A percentile compares a stretch with the other conserved stretches of the same genome.
phyloP scores from a whole-genome alignment of 805 yeast genomes.

The Saccharomycopsis lassenensis region DNA sequence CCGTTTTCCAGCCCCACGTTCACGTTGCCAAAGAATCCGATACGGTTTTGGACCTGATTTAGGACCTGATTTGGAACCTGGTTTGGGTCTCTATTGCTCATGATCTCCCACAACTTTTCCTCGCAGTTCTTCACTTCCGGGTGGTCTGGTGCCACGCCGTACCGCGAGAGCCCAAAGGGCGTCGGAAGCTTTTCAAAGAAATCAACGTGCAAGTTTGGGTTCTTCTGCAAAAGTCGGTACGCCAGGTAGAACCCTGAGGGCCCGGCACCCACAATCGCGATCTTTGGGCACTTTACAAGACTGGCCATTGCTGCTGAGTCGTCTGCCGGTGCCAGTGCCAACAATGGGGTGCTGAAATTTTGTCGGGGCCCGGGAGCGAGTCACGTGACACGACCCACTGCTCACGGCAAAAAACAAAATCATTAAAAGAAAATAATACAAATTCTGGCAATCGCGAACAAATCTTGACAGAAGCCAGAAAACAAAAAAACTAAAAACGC shows the following conservation, averaged over 20 bases:
- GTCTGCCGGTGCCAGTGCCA: too few species aligned
- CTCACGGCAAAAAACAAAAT: too few species aligned
- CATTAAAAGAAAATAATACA: too few species aligned
- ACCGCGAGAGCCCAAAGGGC: slow-evolving; percentile 85
- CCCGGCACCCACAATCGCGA: slow-evolving; percentile 89
- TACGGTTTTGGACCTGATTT: neutral
- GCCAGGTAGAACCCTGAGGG: slow-evolving; percentile 96
- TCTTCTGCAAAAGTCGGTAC: slow-evolving; percentile 49
- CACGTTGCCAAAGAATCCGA: slow-evolving; percentile 28
- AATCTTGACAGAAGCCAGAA: neutral
- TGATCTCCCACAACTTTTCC: slow-evolving; percentile 52
- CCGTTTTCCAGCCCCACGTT: slow-evolving; percentile 57
- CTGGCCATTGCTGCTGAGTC: neutral
- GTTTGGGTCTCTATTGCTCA: slow-evolving; percentile 19
- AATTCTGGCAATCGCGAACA: too few species aligned
- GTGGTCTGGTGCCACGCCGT: slow-evolving; percentile 99
- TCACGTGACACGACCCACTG: too few species aligned
- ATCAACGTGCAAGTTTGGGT: slow-evolving; percentile 24
- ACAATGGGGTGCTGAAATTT: too few species aligned
- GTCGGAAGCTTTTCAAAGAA: slow-evolving; percentile 72
- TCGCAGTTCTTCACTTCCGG: slow-evolving; percentile 86
- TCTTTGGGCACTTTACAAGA: slow-evolving; percentile 15
- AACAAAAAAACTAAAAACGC: neutral
- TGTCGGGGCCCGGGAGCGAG: too few species aligned
- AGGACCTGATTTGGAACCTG: slow-evolving; percentile 18